Base-by-base conservation (phyloP, 805 yeast genomes). In the Ogataea allantospora region DNA sequence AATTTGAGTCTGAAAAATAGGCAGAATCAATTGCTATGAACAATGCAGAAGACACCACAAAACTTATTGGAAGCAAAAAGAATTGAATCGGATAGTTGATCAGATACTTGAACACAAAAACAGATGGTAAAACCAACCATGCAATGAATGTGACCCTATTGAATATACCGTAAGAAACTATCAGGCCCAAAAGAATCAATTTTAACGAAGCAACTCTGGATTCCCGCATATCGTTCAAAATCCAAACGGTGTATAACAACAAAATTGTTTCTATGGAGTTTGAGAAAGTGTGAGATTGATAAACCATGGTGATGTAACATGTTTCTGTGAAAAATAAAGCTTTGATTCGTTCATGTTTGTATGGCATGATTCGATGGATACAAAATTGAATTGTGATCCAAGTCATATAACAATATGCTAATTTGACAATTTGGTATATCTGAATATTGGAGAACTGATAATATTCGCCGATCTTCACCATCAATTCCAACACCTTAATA, bases 211-310 rank as follows among this genome's bases (percentile, higher is more conserved):
- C 10, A 13, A 18, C 12, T 18, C 11, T 11, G 3, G 27, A 17
- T 19, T 40, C 42, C 36, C 66, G 48, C 14, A 55, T 33, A 27
- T 53, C 51, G 20, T 66, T 71, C 26, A 83, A 68, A 20, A 80
- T 57, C 42, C 71, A 73, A 6, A 84, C 53, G 11, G 70, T 56
- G 48, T 74, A 56, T 14, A 81, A 48, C 7, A 83, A 63, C 27
- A 83, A 55, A 38, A 63, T 58, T 25, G 85, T 83, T 57, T 93
- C 99, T 2, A 86, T 54, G 15, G 88, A 76, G 56, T 93, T 93
- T n/a, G 96, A 85, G 51, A 93, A 85, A 1, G 95, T 79, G 55
- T 88, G 97, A 0, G 86, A 70, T 55, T 93, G 98, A 51, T 80
- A 80, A 0, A 81, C 77, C 66, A 87, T 69, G 0, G 95, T 80